A percentile compares a stretch with the other conserved stretches of the same genome.
phyloP scores from a whole-genome alignment of 2,329 filamentous ascomycete species.

The Aspergillus ibericus region DNA sequence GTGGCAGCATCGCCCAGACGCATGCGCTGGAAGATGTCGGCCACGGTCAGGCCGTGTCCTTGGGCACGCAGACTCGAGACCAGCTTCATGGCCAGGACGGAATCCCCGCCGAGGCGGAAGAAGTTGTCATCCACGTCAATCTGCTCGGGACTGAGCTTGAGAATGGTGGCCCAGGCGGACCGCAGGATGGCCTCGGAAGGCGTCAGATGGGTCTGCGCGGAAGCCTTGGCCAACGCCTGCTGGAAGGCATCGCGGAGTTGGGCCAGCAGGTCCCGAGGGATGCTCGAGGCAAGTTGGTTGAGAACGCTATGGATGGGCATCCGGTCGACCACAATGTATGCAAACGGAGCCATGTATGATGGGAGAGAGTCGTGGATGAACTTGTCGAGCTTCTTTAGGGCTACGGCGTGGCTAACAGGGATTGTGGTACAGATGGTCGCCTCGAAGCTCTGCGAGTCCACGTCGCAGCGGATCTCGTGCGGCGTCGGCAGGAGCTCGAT shows the following conservation, averaged over 20 bases:
- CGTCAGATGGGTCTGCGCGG: constrained; percentile 33
- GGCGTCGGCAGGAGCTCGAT: constrained; percentile 28
- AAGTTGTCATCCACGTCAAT: constrained; percentile 60
- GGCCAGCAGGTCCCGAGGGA: constrained; percentile 18
- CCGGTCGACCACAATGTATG: constrained; percentile 44
- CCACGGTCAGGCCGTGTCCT: constrained; percentile 48
- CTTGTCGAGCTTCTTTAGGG: constrained; percentile 46
- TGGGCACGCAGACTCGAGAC: constrained; percentile 48
- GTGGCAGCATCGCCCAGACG: constrained; percentile 55
- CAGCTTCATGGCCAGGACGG: constrained; percentile 59
- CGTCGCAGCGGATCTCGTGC: constrained; percentile 23
- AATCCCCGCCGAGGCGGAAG: constrained; percentile 62
- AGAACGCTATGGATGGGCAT: constrained; percentile 39
- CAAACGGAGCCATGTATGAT: constrained; percentile 47
- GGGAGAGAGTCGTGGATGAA: constrained; percentile 45
- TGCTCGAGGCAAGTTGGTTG: constrained; percentile 30
- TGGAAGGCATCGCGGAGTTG: constrained; percentile 22
- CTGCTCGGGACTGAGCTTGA: constrained; percentile 32
- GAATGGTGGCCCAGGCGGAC: constrained; percentile 32
- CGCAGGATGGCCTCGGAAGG: constrained; percentile 37
- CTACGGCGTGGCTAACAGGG: constrained; percentile 32
- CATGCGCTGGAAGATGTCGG: constrained; percentile 51
- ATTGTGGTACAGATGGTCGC: constrained; percentile 24
- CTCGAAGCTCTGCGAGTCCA: constrained; percentile 9
- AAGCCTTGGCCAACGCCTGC: constrained; percentile 35